Evolutionary conservation across 805 yeast species (phyloP).

Genomic region (Metschnikowia kofuensis): DNA sequence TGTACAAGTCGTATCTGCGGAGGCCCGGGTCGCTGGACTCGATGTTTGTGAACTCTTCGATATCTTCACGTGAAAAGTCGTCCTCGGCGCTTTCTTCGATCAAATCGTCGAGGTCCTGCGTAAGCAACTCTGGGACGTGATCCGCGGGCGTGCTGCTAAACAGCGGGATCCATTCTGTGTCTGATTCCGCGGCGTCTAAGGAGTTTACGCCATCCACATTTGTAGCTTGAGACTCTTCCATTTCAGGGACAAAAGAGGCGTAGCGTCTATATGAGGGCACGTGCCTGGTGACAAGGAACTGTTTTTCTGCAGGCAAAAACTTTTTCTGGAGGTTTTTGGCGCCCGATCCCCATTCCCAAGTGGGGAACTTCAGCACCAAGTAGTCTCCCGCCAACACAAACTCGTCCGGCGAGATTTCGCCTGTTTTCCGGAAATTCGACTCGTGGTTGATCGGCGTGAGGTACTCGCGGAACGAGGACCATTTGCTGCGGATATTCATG

Average conservation of each 20-base stretch:
- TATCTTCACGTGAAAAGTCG: conserved; percentile 20
- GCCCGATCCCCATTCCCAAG: conserved; percentile 80
- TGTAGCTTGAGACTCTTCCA: conserved; percentile 10
- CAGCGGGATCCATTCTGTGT: conserved; percentile 16
- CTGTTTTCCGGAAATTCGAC: conserved; percentile 83
- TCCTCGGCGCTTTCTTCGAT: conserved; percentile 41
- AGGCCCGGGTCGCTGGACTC: conserved; percentile 33
- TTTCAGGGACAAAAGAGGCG: conserved; percentile 9
- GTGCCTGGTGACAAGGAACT: conserved; percentile 80
- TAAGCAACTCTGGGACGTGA: background rate
- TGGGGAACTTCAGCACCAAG: conserved; percentile 85
- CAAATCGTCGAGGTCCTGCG: conserved; percentile 44
- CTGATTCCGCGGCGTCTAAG: background rate
- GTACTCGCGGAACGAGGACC: conserved; percentile 86
- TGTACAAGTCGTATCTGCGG: conserved; percentile 83
- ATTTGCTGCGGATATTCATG: conserved; percentile 35
- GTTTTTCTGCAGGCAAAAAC: conserved; percentile 84
- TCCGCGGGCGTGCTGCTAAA: background rate
- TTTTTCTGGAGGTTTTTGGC: conserved; percentile 45
- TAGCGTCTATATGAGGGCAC: conserved; percentile 77
- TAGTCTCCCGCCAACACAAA: conserved; percentile 94
- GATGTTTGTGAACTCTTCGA: conserved; percentile 33
- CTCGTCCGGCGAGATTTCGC: conserved; percentile 94
- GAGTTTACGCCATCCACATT: background rate
- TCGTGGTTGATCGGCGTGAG: conserved; percentile 84